A percentile compares a stretch with the other conserved stretches of the same genome.
Conservation (phyloP, 129 eudicot species). For the Pittosporum tobira region DNA sequence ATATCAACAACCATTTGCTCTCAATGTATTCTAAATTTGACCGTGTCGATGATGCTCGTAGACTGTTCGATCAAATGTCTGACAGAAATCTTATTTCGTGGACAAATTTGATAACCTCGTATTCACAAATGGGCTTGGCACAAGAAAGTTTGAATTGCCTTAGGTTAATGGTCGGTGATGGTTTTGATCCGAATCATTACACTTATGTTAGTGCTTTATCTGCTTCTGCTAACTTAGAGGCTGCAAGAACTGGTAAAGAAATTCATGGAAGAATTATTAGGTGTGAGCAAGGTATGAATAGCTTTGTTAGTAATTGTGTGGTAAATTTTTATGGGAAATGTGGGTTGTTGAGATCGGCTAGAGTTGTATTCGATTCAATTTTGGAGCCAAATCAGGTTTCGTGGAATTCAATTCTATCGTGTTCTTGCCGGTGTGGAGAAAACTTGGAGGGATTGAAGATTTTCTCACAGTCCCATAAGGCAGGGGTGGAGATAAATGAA, state of each 20-base stretch:
- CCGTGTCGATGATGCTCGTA: conserved; percentile 31
- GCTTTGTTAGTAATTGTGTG: conserved; percentile 50
- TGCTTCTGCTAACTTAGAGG: conserved; percentile 34
- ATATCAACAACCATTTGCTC: conserved; percentile 50
- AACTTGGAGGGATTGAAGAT: conserved; percentile 38
- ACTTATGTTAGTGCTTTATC: conserved; percentile 56
- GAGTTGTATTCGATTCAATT: conserved; percentile 40
- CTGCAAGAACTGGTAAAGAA: conserved; percentile 43
- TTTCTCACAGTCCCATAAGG: conserved; percentile 34
- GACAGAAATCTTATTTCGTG: conserved; percentile 56
- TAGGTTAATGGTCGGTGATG: conserved; percentile 41
- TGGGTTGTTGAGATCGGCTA: conserved; percentile 43
- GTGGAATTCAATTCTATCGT: conserved; percentile 49
- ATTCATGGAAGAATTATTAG: conserved; percentile 42
- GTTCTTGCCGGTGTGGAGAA: conserved; percentile 49
- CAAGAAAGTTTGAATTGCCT: conserved; percentile 35
- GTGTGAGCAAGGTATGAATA: conserved; percentile 28
- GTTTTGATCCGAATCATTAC: conserved; percentile 46
- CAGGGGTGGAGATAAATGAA: conserved; percentile 45
- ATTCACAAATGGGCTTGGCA: conserved; percentile 35
- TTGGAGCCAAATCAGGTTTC: conserved; percentile 47
- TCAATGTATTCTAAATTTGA: conserved; percentile 40
- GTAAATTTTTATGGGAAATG: conserved; percentile 74
- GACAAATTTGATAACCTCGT: conserved; percentile 48
- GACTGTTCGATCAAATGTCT: conserved; percentile 62